Evolutionary conservation across 805 yeast species (phyloP).

Genomic region (Metschnikowia similis): DNA sequence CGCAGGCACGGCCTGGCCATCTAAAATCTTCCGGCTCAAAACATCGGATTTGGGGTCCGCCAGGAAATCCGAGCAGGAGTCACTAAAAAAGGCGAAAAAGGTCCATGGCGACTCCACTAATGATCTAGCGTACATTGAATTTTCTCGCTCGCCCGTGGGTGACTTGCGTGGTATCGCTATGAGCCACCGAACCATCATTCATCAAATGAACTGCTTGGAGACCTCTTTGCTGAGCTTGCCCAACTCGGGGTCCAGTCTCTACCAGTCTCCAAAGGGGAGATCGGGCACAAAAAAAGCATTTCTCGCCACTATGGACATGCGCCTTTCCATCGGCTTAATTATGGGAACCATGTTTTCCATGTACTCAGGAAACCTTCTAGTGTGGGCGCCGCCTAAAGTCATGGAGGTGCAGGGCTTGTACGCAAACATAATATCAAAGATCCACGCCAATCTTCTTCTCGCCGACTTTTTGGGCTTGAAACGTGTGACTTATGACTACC

Average conservation of each 20-base stretch:
- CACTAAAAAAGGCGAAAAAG: constrained; percentile 12
- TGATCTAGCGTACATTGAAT: constrained; percentile 91
- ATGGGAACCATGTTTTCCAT: constrained; percentile 76
- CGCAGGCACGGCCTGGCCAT: constrained; percentile 61
- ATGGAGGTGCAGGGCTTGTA: constrained; percentile 81
- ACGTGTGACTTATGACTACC: constrained; percentile 88
- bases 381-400: constrained; percentile 73
- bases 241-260: constrained; percentile 50
- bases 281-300: constrained; percentile 50
- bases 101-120: constrained; percentile 16
- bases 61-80: constrained; percentile 33
- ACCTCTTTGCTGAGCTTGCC: constrained; percentile 66
- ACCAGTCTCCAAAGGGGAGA: constrained; percentile 30
- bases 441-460: constrained; percentile 66
- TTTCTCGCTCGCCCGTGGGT: constrained; percentile 84
- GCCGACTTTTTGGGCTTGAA: constrained; percentile 88
- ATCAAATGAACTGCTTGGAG: constrained; percentile 78
- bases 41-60: constrained; percentile 82
- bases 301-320: constrained; percentile 39
- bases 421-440: constrained; percentile 71
- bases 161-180: constrained; percentile 90
- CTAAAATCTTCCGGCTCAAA: constrained; percentile 69
- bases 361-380: constrained; percentile 75
- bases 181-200: constrained; percentile 81
- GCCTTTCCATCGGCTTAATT: constrained; percentile 76